Evolutionary conservation across 805 yeast genomes (phyloP).

Genomic region (Lipomyces chichibuensis): DNA sequence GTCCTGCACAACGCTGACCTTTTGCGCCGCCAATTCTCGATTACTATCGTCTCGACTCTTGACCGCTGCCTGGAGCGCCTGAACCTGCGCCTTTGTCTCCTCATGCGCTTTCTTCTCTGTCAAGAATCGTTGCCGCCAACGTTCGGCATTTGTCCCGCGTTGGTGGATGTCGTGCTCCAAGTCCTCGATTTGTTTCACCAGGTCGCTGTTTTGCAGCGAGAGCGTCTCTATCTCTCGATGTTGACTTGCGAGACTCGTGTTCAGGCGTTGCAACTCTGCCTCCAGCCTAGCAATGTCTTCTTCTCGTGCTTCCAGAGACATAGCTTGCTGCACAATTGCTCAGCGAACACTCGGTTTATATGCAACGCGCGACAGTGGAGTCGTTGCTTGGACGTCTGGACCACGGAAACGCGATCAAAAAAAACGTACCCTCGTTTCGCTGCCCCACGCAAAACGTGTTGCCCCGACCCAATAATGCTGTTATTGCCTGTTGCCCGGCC

Average conservation of each 20-base stretch:
- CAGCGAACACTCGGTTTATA: not conserved
- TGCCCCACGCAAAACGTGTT: not conserved
- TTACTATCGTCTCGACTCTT: slow-evolving; percentile 24
- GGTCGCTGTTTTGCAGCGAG: slow-evolving; percentile 8
- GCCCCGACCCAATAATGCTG: not conserved
- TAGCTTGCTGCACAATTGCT: not conserved
- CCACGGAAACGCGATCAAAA: not conserved
- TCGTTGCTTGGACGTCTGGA: not conserved
- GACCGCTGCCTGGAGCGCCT: slow-evolving; percentile 19
- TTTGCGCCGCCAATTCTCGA: slow-evolving; percentile 23
- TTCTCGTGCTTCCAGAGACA: slow-evolving; percentile 7
- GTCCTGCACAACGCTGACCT: slow-evolving; percentile 13
- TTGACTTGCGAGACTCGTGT: not conserved
- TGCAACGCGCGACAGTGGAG: not conserved
- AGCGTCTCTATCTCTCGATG: slow-evolving; percentile 10
- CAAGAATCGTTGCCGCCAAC: slow-evolving; percentile 24
- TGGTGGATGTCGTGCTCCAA: slow-evolving; percentile 18
- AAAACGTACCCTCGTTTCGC: not conserved
- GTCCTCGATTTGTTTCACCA: slow-evolving; percentile 17
- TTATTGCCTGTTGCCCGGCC: not conserved
- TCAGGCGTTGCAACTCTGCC: not conserved
- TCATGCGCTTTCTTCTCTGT: slow-evolving; percentile 19
- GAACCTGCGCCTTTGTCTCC: slow-evolving; percentile 9
- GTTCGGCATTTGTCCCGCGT: slow-evolving; percentile 24
- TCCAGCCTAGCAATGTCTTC: slow-evolving; percentile 16